Conservation (phyloP, 495 filamentous ascomycete species). For the Durotheca rogersii region DNA sequence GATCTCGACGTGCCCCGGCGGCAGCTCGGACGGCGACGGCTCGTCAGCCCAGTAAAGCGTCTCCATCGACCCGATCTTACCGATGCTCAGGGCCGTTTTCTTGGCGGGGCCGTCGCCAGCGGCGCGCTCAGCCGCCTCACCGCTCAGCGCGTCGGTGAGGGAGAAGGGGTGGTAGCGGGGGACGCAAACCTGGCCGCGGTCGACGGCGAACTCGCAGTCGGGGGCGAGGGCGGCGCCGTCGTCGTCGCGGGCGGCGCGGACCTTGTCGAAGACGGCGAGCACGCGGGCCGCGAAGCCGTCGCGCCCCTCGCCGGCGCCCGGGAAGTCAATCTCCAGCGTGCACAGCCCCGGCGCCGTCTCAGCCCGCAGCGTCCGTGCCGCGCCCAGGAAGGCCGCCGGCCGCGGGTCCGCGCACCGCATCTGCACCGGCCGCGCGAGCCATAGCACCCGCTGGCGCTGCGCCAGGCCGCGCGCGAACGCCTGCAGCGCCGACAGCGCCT, state of each 20-base stretch:
- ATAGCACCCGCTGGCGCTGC: slow-evolving; percentile 32
- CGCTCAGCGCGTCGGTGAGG: slow-evolving; percentile 9
- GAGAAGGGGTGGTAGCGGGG: slow-evolving; percentile 28
- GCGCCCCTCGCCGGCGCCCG: slow-evolving; percentile 5
- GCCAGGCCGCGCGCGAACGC: slow-evolving; percentile 10
- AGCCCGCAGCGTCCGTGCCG: slow-evolving; percentile 22
- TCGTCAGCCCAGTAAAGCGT: slow-evolving; percentile 29
- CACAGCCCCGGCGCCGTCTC: slow-evolving; percentile 29
- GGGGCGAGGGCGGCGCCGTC: slow-evolving; percentile 26
- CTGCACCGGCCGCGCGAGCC: slow-evolving; percentile 35
- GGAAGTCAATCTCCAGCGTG: slow-evolving; percentile 28
- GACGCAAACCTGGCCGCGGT: slow-evolving; percentile 21
- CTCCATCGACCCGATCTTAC: slow-evolving; percentile 26
- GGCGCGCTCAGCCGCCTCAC: not conserved
- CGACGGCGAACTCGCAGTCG: slow-evolving; percentile 34
- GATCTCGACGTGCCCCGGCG: slow-evolving; percentile 37
- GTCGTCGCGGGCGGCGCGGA: slow-evolving; percentile 15
- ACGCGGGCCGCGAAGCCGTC: slow-evolving; percentile 23
- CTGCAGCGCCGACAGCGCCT: slow-evolving; percentile 29
- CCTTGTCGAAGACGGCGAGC: slow-evolving; percentile 23
- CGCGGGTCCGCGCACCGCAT: slow-evolving; percentile 34
- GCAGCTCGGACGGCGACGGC: not conserved
- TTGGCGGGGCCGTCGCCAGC: not conserved
- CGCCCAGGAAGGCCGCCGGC: slow-evolving; percentile 27
- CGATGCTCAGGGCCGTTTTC: slow-evolving; percentile 15